Evolutionary conservation across 306 rosid species (phyloP).

Genomic region (Trifolium subterraneum): DNA sequence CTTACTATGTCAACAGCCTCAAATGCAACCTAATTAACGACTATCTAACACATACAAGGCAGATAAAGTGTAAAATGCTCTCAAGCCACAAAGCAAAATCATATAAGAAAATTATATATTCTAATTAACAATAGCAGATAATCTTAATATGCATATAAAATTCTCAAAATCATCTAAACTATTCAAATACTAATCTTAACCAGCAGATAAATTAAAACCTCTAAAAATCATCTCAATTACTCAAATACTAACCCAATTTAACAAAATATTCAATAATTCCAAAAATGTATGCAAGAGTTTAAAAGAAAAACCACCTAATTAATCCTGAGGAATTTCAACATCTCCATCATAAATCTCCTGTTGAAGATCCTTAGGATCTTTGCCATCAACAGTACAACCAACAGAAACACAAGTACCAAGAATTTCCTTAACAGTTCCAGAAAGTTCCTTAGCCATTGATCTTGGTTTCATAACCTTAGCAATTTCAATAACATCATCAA

Average conservation of each 20-base stretch:
- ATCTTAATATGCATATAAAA: too few relatives aligned
- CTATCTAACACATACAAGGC: neutral
- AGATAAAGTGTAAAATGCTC: neutral
- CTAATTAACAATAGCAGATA: too few relatives aligned
- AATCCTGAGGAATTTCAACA: conserved; percentile 73
- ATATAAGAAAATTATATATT: too few relatives aligned
- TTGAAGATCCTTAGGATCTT: conserved; percentile 78
- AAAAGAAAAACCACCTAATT: conserved; percentile 8
- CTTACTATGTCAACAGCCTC: neutral
- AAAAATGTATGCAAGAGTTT: conserved; percentile 19
- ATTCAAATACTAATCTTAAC: conserved; percentile 4
- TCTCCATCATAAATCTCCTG: conserved; percentile 74
- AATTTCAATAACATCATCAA: conserved; percentile 84
- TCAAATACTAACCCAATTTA: conserved; percentile 15
- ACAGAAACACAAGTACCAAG: conserved; percentile 82
- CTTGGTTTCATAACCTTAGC: conserved; percentile 72
- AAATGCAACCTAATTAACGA: neutral
- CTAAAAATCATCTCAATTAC: conserved; percentile 42
- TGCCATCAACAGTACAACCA: conserved; percentile 82
- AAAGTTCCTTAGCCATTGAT: conserved; percentile 81
- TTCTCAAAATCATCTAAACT: conserved; percentile 41
- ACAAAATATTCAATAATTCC: conserved; percentile 32
- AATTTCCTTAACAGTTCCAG: conserved; percentile 73
- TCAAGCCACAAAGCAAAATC: neutral
- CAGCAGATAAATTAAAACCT: conserved; percentile 27